Conservation (phyloP, 345 rosid species). For the Carallia pectinifolia region DNA sequence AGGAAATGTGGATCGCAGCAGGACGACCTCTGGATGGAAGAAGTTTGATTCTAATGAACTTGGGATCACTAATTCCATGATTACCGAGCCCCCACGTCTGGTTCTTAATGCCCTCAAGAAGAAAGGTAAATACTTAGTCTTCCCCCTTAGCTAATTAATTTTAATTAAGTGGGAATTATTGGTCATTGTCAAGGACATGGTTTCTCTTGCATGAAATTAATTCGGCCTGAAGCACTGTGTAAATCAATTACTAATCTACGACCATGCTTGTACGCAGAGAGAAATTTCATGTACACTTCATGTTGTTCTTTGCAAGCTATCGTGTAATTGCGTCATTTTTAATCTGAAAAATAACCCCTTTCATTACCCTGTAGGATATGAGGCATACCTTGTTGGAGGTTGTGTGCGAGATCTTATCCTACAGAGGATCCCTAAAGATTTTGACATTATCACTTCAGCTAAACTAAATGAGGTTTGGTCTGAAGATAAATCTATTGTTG, state of each 20-base stretch:
- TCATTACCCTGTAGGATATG: constrained; percentile 46
- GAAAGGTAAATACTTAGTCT: constrained; percentile 33
- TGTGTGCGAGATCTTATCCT: constrained; percentile 83
- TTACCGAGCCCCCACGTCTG: constrained; percentile 42
- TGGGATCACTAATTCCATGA: constrained; percentile 48
- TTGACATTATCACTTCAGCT: constrained; percentile 76
- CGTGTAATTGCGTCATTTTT: neutral
- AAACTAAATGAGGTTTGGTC: constrained; percentile 63
- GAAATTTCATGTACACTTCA: no score
- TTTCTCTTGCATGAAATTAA: no score
- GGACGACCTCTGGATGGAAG: constrained; percentile 42
- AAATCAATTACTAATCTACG: no score
- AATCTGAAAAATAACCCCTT: neutral
- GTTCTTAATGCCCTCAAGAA: constrained; percentile 57
- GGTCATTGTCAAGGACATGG: neutral
- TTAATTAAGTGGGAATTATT: neutral
- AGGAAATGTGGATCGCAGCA: constrained; percentile 5
- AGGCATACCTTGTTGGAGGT: constrained; percentile 87
- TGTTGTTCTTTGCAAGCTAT: neutral
- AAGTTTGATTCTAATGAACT: constrained; percentile 45
- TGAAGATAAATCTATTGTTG: no score
- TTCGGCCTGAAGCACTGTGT: no score
- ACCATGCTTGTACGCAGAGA: no score
- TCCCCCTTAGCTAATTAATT: neutral
- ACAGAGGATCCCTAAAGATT: constrained; percentile 72